Conservation (phyloP, 768 basidiomycete species). For the Cystobasidium onofrii region DNA sequence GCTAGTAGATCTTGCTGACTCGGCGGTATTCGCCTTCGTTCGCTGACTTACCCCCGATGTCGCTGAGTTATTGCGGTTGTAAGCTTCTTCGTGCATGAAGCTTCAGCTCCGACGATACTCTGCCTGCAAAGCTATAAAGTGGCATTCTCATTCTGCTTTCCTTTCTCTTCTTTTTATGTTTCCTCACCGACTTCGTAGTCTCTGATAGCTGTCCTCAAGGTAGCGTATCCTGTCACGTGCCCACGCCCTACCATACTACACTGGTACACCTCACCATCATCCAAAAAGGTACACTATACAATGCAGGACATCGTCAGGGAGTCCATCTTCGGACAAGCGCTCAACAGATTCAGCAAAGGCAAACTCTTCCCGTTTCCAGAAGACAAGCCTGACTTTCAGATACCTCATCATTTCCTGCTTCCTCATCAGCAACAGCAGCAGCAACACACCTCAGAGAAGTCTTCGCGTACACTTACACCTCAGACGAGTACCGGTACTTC, state of each 20-base stretch:
- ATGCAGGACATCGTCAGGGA: conserved; percentile 37
- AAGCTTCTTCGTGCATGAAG: too few species aligned
- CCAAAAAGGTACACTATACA: not conserved
- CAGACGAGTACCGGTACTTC: not conserved
- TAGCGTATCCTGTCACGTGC: too few species aligned
- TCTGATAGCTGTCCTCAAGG: too few species aligned
- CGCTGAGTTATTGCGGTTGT: not conserved
- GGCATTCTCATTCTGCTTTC: too few species aligned
- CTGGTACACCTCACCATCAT: not conserved
- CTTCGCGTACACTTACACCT: not conserved
- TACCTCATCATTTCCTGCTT: conserved; percentile 33
- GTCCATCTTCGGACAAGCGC: conserved; percentile 34
- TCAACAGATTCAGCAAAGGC: conserved; percentile 34
- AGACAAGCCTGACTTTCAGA: conserved; percentile 33
- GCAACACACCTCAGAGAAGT: not conserved
- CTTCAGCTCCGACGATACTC: not conserved
- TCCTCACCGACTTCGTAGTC: too few species aligned
- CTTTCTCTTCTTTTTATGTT: too few species aligned
- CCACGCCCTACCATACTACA: too few species aligned
- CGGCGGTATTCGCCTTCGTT: too few species aligned
- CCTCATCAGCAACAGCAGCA: not conserved
- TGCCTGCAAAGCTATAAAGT: not conserved
- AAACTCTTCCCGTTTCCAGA: conserved; percentile 39
- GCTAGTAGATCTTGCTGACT: too few species aligned
- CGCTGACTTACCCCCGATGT: not conserved